These are phyloP conservation scores for Chalciporus piperatoides DNA, from an alignment of 1,284 basidiomycete species.

Conservation along the genomic window DNA sequence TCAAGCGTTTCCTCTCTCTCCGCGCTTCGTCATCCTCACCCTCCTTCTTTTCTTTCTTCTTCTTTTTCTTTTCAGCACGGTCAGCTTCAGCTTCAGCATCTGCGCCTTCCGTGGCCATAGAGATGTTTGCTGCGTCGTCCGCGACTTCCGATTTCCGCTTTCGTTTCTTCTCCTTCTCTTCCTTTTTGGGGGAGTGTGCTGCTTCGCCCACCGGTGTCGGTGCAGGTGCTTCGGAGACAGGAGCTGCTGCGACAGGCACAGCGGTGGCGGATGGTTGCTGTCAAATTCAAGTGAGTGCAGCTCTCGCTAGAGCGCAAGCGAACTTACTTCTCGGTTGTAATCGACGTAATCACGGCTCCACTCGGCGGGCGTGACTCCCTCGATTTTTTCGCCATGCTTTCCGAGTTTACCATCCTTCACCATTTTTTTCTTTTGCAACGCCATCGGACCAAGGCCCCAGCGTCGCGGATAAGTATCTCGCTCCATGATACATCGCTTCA, in stretches of 20 bases:
- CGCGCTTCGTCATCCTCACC: conserved; percentile 59
- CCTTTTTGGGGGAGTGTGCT: conserved; percentile 41
- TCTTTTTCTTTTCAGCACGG: conserved; percentile 46
- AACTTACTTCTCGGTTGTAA: conserved; percentile 63
- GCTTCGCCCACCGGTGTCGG: conserved; percentile 31
- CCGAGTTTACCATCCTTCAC: conserved; percentile 95
- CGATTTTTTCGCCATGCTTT: conserved; percentile 91
- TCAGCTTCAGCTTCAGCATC: conserved; percentile 41
- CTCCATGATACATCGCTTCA: conserved; percentile 99
- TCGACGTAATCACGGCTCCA: conserved; percentile 96
- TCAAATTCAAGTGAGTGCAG: conserved; percentile 7
- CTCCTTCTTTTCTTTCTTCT: conserved; percentile 50
- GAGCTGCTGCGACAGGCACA: conserved; percentile 24
- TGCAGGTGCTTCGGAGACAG: conserved; percentile 23
- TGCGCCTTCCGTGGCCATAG: conserved; percentile 37
- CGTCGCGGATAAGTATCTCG: conserved; percentile 96
- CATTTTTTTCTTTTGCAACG: conserved; percentile 97
- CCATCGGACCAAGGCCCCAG: conserved; percentile 97
- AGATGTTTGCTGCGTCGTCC: conserved; percentile 41
- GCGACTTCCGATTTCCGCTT: conserved; percentile 66
- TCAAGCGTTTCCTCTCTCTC: conserved; percentile 57
- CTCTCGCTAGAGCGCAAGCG: conserved; percentile 12
- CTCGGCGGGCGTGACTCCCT: conserved; percentile 86
- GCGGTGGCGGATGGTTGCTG: conserved; percentile 41
- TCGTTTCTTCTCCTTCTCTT: conserved; percentile 70